phyloP scores from a whole-genome alignment of 768 basidiomycete genomes.

The Leccinum longicurvipes region DNA sequence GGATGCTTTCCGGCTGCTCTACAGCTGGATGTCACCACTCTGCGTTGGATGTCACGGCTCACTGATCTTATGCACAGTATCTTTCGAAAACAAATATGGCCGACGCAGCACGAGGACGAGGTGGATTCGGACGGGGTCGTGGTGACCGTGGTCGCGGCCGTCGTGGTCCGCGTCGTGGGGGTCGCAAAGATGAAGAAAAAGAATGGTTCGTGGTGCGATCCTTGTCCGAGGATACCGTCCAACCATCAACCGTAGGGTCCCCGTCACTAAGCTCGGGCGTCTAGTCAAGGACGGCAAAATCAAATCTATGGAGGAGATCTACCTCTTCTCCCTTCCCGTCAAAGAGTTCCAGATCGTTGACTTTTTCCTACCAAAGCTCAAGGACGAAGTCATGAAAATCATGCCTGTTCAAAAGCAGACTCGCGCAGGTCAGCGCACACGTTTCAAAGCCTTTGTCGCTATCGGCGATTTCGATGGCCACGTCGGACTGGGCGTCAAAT shows the following conservation, averaged over 20 bases:
- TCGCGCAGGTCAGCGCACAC: slow-evolving; percentile 97
- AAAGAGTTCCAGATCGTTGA: slow-evolving; percentile 99
- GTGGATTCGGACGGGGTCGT: slow-evolving; percentile 85
- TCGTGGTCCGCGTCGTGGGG: slow-evolving; percentile 86
- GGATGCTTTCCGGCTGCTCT: background rate
- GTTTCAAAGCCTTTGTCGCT: slow-evolving; percentile 99
- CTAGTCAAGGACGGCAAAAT: slow-evolving; percentile 99
- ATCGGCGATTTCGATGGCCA: slow-evolving; percentile 99
- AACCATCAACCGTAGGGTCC: slow-evolving; percentile 58
- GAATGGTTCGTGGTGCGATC: slow-evolving; percentile 73
- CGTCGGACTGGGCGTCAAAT: slow-evolving; percentile 99
- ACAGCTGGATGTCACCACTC: slow-evolving; percentile 49
- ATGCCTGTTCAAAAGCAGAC: slow-evolving; percentile 99
- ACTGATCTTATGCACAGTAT: slow-evolving; percentile 29
- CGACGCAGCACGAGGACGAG: slow-evolving; percentile 90
- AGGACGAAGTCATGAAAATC: slow-evolving; percentile 99
- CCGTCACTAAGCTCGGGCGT: slow-evolving; percentile 98
- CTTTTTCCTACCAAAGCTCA: slow-evolving; percentile 97
- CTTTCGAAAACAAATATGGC: slow-evolving; percentile 53
- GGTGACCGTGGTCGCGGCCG: slow-evolving; percentile 64
- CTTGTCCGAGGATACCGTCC: slow-evolving; percentile 2
- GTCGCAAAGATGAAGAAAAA: slow-evolving; percentile 99
- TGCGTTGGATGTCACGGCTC: slow-evolving; percentile 40
- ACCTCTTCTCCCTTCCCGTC: slow-evolving; percentile 99
- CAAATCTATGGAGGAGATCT: slow-evolving; percentile 99